Base-by-base conservation (phyloP, 139 green algal species). In the Edaphochlamys debaryana region DNA sequence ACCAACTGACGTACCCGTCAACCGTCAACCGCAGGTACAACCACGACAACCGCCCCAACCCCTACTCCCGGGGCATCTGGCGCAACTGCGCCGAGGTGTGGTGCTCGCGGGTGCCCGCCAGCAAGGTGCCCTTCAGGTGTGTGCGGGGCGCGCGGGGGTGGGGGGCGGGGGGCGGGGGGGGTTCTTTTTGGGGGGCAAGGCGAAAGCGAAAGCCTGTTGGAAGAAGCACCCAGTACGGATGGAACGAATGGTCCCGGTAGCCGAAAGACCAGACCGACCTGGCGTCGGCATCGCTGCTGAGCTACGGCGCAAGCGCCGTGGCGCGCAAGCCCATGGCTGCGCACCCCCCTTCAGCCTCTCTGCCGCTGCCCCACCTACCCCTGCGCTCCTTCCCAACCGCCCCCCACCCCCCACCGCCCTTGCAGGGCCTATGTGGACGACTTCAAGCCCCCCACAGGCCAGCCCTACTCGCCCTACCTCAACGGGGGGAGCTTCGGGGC, bases 1-100 rank as follows among this genome's bases (percentile, higher is more conserved):
- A 54, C 48, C 48, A 15, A 9, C 11, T 54, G 11, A 54, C 48
- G 48, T 15, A 15, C 48, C 15, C 48, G 11, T 15, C 15, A 23
- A 9, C 48, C 48, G 48, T 54, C 48, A 9, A 30, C 27, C 27
- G 45, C 69, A 88, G 85, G 64, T 89, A 91, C 79, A 84, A 80
- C 69, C 86, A 92, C 71, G 85, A 91, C 79, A 79, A 80, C 52
- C 72, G 87, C 37, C 77, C 82, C 34, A 96, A 97, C 80, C 93
- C 93, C 1, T 96, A 95, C 84, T 87, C 92, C 70, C 67, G 67
- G 3, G 93, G 94, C 7, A 41, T 89, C 19, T 32, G 91, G 19
- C 37, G 74, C 50, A 97, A 97, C 87, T 94, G 93, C 62, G 75
- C 84, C 29, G 90, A 94, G 78, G 92, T 94, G 58, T 90, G 85